Percentiles rank a stretch among this genome's conserved stretches.
Evolutionary conservation across 305 asterid species (phyloP).

Genomic region (Fraxinus latifolia): DNA sequence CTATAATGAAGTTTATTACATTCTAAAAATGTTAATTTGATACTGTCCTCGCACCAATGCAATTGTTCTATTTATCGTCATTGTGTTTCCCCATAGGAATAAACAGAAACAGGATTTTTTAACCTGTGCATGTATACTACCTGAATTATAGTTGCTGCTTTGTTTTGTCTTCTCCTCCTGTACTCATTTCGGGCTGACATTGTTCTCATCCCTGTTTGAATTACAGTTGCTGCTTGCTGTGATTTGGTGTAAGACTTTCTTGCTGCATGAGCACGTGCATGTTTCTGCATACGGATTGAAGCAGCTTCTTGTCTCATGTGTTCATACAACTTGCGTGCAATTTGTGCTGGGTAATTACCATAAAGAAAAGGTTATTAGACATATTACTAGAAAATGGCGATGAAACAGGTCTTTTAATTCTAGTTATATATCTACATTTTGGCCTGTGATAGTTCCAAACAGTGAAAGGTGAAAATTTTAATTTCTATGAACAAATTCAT

Average conservation of each 20-base stretch:
- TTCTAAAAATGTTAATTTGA: not conserved
- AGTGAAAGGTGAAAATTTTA: not conserved
- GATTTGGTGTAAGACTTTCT: slow-evolving; percentile 57
- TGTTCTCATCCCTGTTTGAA: slow-evolving; percentile 81
- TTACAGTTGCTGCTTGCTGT: slow-evolving; percentile 62
- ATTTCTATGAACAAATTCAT: not conserved
- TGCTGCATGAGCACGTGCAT: slow-evolving; percentile 67
- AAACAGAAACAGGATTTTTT: not conserved
- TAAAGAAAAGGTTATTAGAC: slow-evolving; percentile 8
- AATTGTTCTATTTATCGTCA: not conserved
- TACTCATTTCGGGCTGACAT: slow-evolving; percentile 86
- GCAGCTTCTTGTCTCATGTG: slow-evolving; percentile 83
- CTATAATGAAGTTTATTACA: not conserved
- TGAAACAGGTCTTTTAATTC: not conserved
- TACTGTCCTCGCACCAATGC: not conserved
- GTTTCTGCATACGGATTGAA: slow-evolving; percentile 81
- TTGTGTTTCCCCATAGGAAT: not conserved
- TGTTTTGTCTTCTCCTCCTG: slow-evolving; percentile 66
- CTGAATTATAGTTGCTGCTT: slow-evolving; percentile 79
- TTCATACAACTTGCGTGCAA: slow-evolving; percentile 72
- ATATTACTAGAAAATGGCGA: not conserved
- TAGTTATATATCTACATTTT: not conserved
- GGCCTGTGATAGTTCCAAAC: slow-evolving; percentile 12
- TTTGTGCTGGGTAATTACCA: slow-evolving; percentile 52
- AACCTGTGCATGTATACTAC: slow-evolving; percentile 31